These are phyloP conservation scores for Ophiostoma angusticollis DNA, from an alignment of 2,329 filamentous ascomycete species.

Conservation along the genomic window DNA sequence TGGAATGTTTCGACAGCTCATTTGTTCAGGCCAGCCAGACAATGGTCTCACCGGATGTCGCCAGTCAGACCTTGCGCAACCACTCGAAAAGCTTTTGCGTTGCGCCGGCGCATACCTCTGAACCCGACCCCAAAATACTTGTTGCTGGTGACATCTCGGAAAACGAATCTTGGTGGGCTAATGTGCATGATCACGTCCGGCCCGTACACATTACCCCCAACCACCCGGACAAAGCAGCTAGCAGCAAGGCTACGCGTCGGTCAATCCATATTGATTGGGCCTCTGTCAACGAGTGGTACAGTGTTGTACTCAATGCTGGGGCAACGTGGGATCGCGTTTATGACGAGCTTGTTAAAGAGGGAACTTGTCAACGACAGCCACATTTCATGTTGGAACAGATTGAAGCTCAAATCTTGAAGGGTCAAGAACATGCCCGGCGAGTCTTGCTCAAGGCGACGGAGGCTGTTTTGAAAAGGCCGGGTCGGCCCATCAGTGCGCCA, in stretches of 20 bases:
- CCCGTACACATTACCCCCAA: neutral
- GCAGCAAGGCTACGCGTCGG: constrained; percentile 17
- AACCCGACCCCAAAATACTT: constrained; percentile 63
- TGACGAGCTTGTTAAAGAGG: constrained; percentile 33
- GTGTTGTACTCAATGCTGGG: constrained; percentile 53
- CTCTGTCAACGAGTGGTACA: constrained; percentile 62
- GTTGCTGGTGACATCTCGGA: constrained; percentile 65
- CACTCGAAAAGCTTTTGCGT: too few relatives aligned
- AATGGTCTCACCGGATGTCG: neutral
- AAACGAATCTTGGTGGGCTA: constrained; percentile 75
- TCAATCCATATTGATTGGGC: constrained; percentile 61
- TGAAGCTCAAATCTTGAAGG: constrained; percentile 36
- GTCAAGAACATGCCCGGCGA: constrained; percentile 56
- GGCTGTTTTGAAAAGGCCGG: constrained; percentile 65
- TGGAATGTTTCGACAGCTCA: constrained; percentile 62
- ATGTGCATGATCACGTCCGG: constrained; percentile 32
- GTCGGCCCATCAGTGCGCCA: constrained; percentile 52
- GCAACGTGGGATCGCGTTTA: constrained; percentile 51
- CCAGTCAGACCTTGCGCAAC: neutral
- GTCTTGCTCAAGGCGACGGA: constrained; percentile 68
- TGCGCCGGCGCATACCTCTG: constrained; percentile 18
- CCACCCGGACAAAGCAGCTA: constrained; percentile 21
- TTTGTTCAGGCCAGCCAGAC: constrained; percentile 32
- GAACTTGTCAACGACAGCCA: constrained; percentile 21
- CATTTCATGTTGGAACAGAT: constrained; percentile 27